phyloP scores from a whole-genome alignment of 768 basidiomycete species.

The Heimioporus sp. region DNA sequence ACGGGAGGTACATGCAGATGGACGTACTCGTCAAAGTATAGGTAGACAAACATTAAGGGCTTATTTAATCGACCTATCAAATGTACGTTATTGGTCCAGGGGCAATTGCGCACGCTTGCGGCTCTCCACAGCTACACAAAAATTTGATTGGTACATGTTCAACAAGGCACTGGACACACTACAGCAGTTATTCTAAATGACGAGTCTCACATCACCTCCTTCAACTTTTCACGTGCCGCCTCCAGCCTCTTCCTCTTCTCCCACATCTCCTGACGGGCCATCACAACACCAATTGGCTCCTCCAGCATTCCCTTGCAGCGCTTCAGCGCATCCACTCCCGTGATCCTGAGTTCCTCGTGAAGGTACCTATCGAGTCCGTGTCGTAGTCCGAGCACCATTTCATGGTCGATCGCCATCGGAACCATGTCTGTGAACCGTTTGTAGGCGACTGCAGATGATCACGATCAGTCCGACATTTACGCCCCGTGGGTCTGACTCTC shows the following conservation, averaged over 20 bases:
- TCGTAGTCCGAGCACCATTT: constrained; percentile 45
- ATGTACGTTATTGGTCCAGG: too few species aligned
- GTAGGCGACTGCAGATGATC: constrained; percentile 39
- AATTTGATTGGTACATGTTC: too few species aligned
- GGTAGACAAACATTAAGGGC: too few species aligned
- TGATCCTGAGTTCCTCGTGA: constrained; percentile 49
- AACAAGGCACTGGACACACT: too few species aligned
- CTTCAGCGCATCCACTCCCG: constrained; percentile 41
- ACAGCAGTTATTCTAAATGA: too few species aligned
- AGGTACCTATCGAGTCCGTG: constrained; percentile 45
- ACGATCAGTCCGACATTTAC: not conserved
- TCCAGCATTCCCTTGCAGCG: constrained; percentile 52
- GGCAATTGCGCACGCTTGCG: too few species aligned
- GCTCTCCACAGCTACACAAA: too few species aligned
- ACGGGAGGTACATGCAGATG: too few species aligned
- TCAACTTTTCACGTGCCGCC: constrained; percentile 42
- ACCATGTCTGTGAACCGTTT: constrained; percentile 45
- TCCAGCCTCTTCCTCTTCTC: constrained; percentile 52
- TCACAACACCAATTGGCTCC: constrained; percentile 46
- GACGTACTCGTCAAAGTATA: too few species aligned
- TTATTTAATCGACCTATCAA: too few species aligned
- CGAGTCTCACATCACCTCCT: constrained; percentile 10
- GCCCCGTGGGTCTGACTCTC: not conserved
- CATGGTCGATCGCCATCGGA: constrained; percentile 41
- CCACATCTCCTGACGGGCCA: constrained; percentile 44